Evolutionary conservation across 257 asterid species (phyloP).

Genomic region (Penstemon newberryi): DNA sequence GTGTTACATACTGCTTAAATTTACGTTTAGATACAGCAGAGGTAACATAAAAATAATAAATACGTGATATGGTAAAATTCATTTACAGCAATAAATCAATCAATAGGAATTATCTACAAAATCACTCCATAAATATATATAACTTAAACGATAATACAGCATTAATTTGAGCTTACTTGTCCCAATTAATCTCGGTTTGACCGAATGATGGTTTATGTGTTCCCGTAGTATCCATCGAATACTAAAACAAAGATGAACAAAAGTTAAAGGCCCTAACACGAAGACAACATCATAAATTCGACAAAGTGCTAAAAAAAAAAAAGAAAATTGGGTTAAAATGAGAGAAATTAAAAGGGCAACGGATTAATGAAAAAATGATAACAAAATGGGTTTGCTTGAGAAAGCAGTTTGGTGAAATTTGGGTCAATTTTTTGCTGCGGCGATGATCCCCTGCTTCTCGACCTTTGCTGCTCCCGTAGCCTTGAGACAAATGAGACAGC

Average conservation of each 20-base stretch:
- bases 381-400: too few species aligned
- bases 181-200: constrained; percentile 81
- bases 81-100: background rate
- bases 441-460: background rate
- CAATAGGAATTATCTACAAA: background rate
- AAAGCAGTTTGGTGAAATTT: constrained; percentile 15
- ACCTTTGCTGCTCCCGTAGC: background rate
- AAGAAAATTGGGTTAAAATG: background rate
- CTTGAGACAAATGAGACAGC: background rate
- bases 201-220: constrained; percentile 44
- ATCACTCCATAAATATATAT: too few species aligned
- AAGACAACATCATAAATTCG: background rate
- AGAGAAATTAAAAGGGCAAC: constrained; percentile 1
- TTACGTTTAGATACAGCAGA: background rate
- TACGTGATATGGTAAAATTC: background rate
- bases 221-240: constrained; percentile 51
- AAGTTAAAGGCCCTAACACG: constrained; percentile 29
- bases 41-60: background rate
- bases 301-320: background rate
- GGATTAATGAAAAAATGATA: too few species aligned
- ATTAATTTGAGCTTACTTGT: constrained; percentile 51
- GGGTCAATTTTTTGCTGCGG: constrained; percentile 7
- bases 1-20: too few species aligned
- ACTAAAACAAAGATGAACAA: background rate
- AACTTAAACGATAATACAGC: too few species aligned